These are phyloP conservation scores for Thelonectria discophora DNA, from an alignment of 2,329 filamentous ascomycete species.

Conservation along the genomic window DNA sequence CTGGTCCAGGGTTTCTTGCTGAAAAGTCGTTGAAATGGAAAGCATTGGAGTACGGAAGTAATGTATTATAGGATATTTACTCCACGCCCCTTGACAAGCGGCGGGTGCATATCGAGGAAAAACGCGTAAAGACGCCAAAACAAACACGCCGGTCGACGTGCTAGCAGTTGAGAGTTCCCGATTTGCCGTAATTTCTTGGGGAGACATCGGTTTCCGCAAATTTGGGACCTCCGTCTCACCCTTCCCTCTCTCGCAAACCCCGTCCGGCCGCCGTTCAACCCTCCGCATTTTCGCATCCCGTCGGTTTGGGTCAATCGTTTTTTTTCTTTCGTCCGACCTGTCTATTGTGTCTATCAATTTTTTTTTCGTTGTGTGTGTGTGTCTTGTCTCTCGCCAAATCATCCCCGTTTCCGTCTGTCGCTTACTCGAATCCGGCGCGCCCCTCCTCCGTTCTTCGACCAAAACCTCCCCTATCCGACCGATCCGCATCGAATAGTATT, in stretches of 20 bases:
- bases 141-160: background rate
- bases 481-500: slow-evolving; percentile 11
- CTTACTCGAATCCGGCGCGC: background rate
- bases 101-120: no score
- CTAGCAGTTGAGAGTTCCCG: no score
- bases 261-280: slow-evolving; percentile 1
- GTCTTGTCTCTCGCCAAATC: slow-evolving; percentile 9
- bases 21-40: no score
- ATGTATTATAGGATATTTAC: no score
- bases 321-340: slow-evolving; percentile 1
- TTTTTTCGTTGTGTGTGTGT: background rate
- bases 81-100: no score
- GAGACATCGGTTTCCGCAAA: slow-evolving; percentile 21
- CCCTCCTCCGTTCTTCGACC: slow-evolving; percentile 5
- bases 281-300: slow-evolving; percentile 2
- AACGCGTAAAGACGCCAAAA: no score
- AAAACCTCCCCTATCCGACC: slow-evolving; percentile 11
- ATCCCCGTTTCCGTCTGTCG: slow-evolving; percentile 2
- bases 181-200: slow-evolving; percentile 18
- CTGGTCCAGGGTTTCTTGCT: no score
- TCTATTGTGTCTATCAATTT: background rate
- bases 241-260: slow-evolving; percentile 10
- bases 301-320: slow-evolving; percentile 9
- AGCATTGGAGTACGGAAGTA: no score
- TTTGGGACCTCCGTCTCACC: slow-evolving; percentile 19